Conservation (phyloP, 1,139 yeast species). For the Kurtzmaniella quercitrusa region DNA sequence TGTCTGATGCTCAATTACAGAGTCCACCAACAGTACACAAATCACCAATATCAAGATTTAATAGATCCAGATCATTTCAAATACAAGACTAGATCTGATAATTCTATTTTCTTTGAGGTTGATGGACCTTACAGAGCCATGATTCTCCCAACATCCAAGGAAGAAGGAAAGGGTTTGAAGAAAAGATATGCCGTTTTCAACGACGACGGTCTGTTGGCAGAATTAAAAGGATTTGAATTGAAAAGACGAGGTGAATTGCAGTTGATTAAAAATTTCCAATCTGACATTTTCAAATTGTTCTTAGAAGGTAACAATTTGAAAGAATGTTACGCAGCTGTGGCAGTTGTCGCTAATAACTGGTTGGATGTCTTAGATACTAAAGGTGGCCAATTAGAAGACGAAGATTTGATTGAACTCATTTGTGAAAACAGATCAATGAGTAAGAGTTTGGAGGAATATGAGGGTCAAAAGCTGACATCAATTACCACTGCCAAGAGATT, state of each 20-base stretch:
- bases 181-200: slow-evolving; percentile 97
- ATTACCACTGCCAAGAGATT: slow-evolving; percentile 91
- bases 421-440: slow-evolving; percentile 97
- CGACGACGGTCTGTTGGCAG: slow-evolving; percentile 90
- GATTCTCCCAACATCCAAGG: slow-evolving; percentile 95
- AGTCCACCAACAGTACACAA: slow-evolving; percentile 88
- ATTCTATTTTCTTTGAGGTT: slow-evolving; percentile 94
- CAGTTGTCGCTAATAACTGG: slow-evolving; percentile 93
- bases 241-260: slow-evolving; percentile 96
- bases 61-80: slow-evolving; percentile 63
- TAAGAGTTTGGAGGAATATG: slow-evolving; percentile 85
- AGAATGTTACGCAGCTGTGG: slow-evolving; percentile 83
- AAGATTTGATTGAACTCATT: slow-evolving; percentile 88
- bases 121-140: slow-evolving; percentile 99
- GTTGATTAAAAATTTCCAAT: slow-evolving; percentile 88
- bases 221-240: slow-evolving; percentile 92
- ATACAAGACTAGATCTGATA: slow-evolving; percentile 79
- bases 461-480: slow-evolving; percentile 86
- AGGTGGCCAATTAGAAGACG: slow-evolving; percentile 87
- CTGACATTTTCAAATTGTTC: slow-evolving; percentile 88
- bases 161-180: slow-evolving; percentile 94
- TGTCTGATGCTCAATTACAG: slow-evolving; percentile 94
- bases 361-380: slow-evolving; percentile 85
- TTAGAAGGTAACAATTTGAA: slow-evolving; percentile 78
- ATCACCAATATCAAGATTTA: slow-evolving; percentile 88